These are phyloP conservation scores for Fusarium sp. DNA, from an alignment of 2,329 filamentous ascomycete genomes.

Conservation along the genomic window DNA sequence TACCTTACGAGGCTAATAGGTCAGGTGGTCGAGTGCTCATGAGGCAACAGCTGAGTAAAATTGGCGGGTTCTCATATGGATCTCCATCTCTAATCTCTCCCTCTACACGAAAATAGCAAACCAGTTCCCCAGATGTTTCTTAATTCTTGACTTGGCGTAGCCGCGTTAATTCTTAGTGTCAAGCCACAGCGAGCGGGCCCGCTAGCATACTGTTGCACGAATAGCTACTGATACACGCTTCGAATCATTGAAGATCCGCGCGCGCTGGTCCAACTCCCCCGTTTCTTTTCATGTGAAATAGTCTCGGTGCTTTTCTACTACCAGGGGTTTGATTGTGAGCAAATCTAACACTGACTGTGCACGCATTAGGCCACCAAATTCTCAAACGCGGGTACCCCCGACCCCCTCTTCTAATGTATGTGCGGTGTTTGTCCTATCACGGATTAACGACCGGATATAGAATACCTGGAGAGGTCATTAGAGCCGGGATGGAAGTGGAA, in stretches of 20 bases:
- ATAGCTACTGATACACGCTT: constrained; percentile 43
- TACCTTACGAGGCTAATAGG: too few relatives aligned
- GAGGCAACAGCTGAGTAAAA: constrained; percentile 7
- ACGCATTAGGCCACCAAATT: constrained; percentile 36
- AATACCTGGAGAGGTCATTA: constrained; percentile 27
- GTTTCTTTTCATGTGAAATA: constrained; percentile 46
- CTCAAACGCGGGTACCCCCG: constrained; percentile 33
- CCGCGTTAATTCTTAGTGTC: constrained; percentile 26
- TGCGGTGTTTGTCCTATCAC: constrained; percentile 11
- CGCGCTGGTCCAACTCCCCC: constrained; percentile 39
- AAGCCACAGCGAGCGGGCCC: constrained; percentile 15
- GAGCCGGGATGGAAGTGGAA: constrained; percentile 24
- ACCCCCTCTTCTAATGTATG: constrained; percentile 14
- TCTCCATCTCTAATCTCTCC: constrained; percentile 28
- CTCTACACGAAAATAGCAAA: constrained; percentile 10
- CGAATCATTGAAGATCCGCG: constrained; percentile 46
- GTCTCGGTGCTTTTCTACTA: constrained; percentile 29
- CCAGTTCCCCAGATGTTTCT: constrained; percentile 36
- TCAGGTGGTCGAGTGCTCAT: neutral
- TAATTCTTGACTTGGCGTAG: constrained; percentile 22
- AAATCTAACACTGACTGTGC: constrained; percentile 16
- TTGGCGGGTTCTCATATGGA: constrained; percentile 13
- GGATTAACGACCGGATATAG: constrained; percentile 40
- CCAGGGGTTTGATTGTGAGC: constrained; percentile 28
- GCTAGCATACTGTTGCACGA: constrained; percentile 30